Conservation (phyloP, 306 rosid genomes). For the Cucurbita ficifolia region DNA sequence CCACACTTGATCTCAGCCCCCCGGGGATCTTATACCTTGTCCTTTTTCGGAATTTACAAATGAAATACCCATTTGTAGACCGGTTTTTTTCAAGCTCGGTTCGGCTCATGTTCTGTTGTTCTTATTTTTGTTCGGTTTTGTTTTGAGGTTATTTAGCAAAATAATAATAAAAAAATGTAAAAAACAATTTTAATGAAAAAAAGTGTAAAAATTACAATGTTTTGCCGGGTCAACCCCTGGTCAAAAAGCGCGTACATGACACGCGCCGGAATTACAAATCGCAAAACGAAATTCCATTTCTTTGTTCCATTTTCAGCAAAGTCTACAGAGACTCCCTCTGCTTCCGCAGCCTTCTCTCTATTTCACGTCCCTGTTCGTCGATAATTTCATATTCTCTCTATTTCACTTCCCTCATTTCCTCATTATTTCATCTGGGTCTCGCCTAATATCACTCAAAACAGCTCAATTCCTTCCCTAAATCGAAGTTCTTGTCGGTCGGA, state of each 20-base stretch:
- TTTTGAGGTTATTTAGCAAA: too few relatives aligned
- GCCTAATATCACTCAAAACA: not conserved
- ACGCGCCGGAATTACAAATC: not conserved
- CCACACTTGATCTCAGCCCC: not conserved
- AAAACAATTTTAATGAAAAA: not conserved
- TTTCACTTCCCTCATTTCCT: not conserved
- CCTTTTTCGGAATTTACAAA: not conserved
- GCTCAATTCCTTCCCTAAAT: not conserved
- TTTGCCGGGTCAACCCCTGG: not conserved
- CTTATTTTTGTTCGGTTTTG: too few relatives aligned
- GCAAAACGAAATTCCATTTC: not conserved
- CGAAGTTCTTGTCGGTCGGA: not conserved
- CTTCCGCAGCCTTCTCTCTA: not conserved
- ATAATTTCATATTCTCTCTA: not conserved
- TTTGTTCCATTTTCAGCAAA: not conserved
- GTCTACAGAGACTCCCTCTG: not conserved
- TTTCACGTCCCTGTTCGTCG: not conserved
- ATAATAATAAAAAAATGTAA: too few relatives aligned
- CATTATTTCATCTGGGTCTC: slow-evolving; percentile 1
- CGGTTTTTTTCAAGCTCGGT: not conserved
- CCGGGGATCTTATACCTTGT: not conserved
- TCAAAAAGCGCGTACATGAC: not conserved
- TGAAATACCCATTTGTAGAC: not conserved
- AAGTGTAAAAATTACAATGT: too few relatives aligned
- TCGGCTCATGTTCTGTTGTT: not conserved